phyloP scores from a whole-genome alignment of 1,284 basidiomycete species.

The Cutaneotrichosporon spelunceum region DNA sequence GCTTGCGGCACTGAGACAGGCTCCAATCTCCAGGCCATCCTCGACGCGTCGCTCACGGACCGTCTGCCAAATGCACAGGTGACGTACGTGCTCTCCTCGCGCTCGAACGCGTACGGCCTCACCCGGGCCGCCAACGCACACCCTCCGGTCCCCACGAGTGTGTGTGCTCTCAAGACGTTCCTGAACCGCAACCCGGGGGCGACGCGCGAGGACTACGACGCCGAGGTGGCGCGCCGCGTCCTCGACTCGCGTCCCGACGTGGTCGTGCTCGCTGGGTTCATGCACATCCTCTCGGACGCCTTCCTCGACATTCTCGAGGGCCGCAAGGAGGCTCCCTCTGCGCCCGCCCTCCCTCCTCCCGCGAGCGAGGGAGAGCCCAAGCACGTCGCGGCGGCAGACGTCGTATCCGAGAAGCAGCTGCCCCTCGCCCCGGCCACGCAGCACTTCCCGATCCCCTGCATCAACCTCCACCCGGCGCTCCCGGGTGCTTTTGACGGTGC shows the following conservation, averaged over 20 bases:
- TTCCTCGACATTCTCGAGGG: conserved; percentile 56
- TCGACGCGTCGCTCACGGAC: conserved; percentile 69
- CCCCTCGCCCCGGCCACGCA: conserved; percentile 28
- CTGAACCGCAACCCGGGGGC: conserved; percentile 69
- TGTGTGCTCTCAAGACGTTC: conserved; percentile 82
- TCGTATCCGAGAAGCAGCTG: conserved; percentile 9
- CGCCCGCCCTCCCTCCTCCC: conserved; percentile 34
- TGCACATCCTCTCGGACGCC: conserved; percentile 73
- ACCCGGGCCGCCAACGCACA: conserved; percentile 66
- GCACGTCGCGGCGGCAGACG: conserved; percentile 8
- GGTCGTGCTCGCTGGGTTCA: conserved; percentile 93
- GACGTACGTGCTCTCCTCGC: conserved; percentile 82
- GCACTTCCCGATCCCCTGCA: conserved; percentile 69
- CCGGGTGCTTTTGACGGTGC: conserved; percentile 94
- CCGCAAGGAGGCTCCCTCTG: conserved; percentile 24
- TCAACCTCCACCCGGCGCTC: conserved; percentile 94
- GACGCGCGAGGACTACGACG: conserved; percentile 81
- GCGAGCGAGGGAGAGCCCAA: not conserved
- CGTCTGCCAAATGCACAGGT: conserved; percentile 67
- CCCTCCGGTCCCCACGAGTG: conserved; percentile 76
- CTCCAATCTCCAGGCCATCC: conserved; percentile 91
- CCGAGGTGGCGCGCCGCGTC: conserved; percentile 72
- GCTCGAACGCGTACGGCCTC: conserved; percentile 87
- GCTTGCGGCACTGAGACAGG: conserved; percentile 57
- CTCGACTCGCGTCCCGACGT: conserved; percentile 67